Evolutionary conservation across 805 yeast species (phyloP).

Genomic region (Kodamaea kakaduensis): DNA sequence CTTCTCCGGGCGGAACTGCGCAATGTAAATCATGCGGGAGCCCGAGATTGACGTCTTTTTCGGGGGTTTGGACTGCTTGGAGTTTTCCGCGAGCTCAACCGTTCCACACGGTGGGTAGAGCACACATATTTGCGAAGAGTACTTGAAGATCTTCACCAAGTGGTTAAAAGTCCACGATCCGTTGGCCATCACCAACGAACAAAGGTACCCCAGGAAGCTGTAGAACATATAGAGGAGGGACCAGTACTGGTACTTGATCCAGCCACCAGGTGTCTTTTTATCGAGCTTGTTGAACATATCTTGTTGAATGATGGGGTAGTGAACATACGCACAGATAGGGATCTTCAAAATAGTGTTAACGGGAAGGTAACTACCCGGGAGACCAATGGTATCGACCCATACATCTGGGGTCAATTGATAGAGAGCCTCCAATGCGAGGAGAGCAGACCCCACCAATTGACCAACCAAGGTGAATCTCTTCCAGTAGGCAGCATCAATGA

Average conservation of each 20-base stretch:
- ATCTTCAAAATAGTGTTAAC: slow-evolving; percentile 53
- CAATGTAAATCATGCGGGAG: slow-evolving; percentile 62
- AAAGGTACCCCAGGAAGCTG: slow-evolving; percentile 60
- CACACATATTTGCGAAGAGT: slow-evolving; percentile 38
- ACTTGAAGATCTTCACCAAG: slow-evolving; percentile 59
- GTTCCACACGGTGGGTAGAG: slow-evolving; percentile 91
- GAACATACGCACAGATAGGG: slow-evolving; percentile 87
- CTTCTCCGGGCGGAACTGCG: slow-evolving; percentile 95
- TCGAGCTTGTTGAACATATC: slow-evolving; percentile 76
- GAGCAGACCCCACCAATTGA: slow-evolving; percentile 77
- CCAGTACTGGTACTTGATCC: slow-evolving; percentile 65
- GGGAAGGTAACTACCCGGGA: slow-evolving; percentile 79
- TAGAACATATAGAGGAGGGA: slow-evolving; percentile 57
- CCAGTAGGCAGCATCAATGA: slow-evolving; percentile 74
- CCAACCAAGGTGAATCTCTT: slow-evolving; percentile 76
- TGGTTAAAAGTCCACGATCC: slow-evolving; percentile 92
- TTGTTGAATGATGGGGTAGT: slow-evolving; percentile 83
- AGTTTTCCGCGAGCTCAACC: slow-evolving; percentile 33
- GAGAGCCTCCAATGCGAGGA: slow-evolving; percentile 69
- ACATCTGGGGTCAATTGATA: slow-evolving; percentile 71
- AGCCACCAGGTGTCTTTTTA: slow-evolving; percentile 28
- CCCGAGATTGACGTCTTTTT: no score
- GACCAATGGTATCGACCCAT: slow-evolving; percentile 94
- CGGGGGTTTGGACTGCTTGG: slow-evolving; percentile 25
- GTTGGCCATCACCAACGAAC: slow-evolving; percentile 66